Conservation (phyloP, 176 grass and related monocot species). For the Musa acuminata region DNA sequence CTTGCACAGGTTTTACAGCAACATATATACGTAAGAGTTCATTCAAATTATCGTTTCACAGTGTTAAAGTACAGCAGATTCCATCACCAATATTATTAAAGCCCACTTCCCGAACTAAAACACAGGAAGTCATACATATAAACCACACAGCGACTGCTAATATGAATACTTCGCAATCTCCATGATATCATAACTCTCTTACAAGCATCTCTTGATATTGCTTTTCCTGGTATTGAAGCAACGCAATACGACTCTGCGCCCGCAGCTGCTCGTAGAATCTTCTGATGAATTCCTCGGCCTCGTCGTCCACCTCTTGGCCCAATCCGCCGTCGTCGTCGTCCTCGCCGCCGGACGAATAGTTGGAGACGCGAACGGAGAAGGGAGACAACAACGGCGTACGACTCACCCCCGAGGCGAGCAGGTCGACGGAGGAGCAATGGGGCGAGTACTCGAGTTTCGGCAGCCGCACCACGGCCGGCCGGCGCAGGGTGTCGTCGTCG, state of each 20-base stretch:
- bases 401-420: constrained; percentile 32
- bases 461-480: neutral
- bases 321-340: constrained; percentile 8
- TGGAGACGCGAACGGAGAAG: constrained; percentile 48
- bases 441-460: constrained; percentile 38
- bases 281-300: constrained; percentile 69
- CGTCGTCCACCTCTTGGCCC: constrained; percentile 24
- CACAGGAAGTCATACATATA: too few species aligned
- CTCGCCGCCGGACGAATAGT: constrained; percentile 52
- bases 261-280: constrained; percentile 61
- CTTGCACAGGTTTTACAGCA: too few species aligned
- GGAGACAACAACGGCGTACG: constrained; percentile 20
- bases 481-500: neutral
- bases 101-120: too few species aligned
- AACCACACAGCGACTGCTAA: too few species aligned
- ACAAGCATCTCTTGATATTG: too few species aligned
- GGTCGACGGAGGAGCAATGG: constrained; percentile 19
- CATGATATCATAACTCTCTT: too few species aligned
- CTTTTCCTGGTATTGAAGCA: neutral
- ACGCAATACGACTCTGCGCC: constrained; percentile 18
- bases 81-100: too few species aligned
- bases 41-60: too few species aligned
- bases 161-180: too few species aligned
- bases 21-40: too few species aligned
- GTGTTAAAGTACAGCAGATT: too few species aligned